A percentile compares a stretch with the other conserved stretches of the same genome.
Evolutionary conservation across 345 rosid genomes (phyloP).

Genomic region (Sapria himalayana): DNA sequence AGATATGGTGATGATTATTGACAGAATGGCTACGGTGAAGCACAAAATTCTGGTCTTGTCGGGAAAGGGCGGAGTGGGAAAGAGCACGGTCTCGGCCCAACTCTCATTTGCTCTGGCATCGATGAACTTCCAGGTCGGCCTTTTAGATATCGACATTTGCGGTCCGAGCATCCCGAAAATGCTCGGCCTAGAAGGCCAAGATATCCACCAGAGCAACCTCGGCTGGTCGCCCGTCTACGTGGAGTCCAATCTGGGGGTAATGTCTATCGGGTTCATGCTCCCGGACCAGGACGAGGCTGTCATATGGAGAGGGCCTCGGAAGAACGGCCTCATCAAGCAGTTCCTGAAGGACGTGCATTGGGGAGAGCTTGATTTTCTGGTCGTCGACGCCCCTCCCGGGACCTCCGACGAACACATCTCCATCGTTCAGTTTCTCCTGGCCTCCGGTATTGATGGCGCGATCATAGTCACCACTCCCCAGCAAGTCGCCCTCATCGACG

Average conservation of each 20-base stretch:
- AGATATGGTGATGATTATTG: conserved; percentile 83
- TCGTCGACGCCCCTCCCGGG: conserved; percentile 93
- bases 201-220: conserved; percentile 87
- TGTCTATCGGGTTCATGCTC: conserved; percentile 96
- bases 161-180: conserved; percentile 97
- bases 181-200: conserved; percentile 90
- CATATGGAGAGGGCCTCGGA: conserved; percentile 95
- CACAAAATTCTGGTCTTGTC: conserved; percentile 79
- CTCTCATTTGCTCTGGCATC: conserved; percentile 71
- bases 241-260: conserved; percentile 88
- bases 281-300: conserved; percentile 87
- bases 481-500: conserved; percentile 82
- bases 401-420: conserved; percentile 96
- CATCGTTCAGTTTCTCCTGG: conserved; percentile 72
- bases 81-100: conserved; percentile 92
- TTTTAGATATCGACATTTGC: conserved; percentile 74
- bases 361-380: conserved; percentile 82
- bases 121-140: conserved; percentile 78
- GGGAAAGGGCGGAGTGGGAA: conserved; percentile 95
- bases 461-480: conserved; percentile 88
- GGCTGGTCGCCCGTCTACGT: conserved; percentile 98
- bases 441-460: conserved; percentile 74
- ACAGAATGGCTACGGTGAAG: conserved; percentile 87
- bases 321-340: conserved; percentile 80
- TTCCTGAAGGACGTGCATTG: conserved; percentile 80